Conservation (phyloP, 345 rosid genomes). For the Citrus hindsii region DNA sequence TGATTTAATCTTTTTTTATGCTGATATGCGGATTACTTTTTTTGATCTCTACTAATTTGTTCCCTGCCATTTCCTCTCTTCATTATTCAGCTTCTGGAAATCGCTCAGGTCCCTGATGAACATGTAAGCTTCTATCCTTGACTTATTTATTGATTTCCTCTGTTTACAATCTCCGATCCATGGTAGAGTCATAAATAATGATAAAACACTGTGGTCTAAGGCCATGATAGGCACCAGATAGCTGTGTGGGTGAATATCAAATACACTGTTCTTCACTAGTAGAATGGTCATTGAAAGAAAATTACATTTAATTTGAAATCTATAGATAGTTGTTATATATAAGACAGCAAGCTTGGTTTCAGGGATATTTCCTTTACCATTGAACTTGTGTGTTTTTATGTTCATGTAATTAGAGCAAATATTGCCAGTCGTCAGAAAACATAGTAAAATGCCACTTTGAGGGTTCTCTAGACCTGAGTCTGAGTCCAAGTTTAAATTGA, state of each 20-base stretch:
- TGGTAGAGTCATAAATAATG: not conserved
- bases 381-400: not conserved
- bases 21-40: not conserved
- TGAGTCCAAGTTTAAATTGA: not conserved
- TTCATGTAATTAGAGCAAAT: not conserved
- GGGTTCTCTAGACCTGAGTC: not conserved
- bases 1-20: not conserved
- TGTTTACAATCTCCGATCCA: not conserved
- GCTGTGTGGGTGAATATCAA: not conserved
- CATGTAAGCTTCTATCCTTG: conserved; percentile 55
- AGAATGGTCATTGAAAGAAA: not conserved
- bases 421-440: not conserved
- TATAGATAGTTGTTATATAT: not conserved
- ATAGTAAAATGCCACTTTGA: not conserved
- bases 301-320: not conserved
- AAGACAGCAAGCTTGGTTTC: not conserved
- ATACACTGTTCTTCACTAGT: not conserved
- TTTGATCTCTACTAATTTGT: not conserved
- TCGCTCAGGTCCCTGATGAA: conserved; percentile 96
- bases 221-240: not conserved
- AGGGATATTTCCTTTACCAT: not conserved
- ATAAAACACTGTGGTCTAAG: not conserved
- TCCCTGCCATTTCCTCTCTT: not conserved
- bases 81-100: conserved; percentile 78
- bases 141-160: not conserved